Conservation (phyloP, 345 rosid genomes). For the Populus ilicifolia region DNA sequence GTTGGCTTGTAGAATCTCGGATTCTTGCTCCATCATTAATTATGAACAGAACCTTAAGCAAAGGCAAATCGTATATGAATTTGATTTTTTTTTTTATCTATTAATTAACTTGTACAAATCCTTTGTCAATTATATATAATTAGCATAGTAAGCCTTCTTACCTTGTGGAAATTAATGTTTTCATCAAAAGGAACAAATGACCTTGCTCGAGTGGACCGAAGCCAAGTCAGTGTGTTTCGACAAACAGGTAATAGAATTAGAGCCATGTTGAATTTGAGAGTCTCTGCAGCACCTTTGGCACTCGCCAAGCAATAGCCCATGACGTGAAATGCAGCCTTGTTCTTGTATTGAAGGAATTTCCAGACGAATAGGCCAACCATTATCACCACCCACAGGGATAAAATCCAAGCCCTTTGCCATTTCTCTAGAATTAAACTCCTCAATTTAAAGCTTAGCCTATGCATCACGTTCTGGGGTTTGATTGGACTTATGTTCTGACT, state of each 20-base stretch:
- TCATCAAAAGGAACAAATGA: constrained; percentile 71
- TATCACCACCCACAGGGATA: constrained; percentile 54
- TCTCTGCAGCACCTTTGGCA: constrained; percentile 98
- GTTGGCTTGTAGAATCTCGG: not conserved
- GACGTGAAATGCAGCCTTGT: constrained; percentile 67
- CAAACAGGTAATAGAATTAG: constrained; percentile 88
- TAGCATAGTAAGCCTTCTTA: constrained; percentile 15
- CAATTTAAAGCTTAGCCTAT: constrained; percentile 32
- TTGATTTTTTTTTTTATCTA: not conserved
- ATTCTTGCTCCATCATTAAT: no score
- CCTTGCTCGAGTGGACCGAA: constrained; percentile 72
- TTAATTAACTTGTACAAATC: no score
- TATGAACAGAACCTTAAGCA: no score
- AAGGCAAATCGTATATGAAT: not conserved
- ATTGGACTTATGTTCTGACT: constrained; percentile 53
- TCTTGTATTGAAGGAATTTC: constrained; percentile 76
- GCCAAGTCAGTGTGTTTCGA: constrained; percentile 90
- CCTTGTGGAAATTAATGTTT: constrained; percentile 93
- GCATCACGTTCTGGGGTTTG: constrained; percentile 37
- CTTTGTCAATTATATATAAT: not conserved
- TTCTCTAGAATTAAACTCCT: constrained; percentile 61
- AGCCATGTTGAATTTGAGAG: constrained; percentile 97
- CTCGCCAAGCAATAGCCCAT: constrained; percentile 80
- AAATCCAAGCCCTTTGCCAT: constrained; percentile 80
- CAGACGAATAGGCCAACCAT: constrained; percentile 74